Percentiles rank a stretch among this genome's conserved stretches.
Evolutionary conservation across 2,329 filamentous ascomycete genomes (phyloP).

Genomic region (Eutypa lata): DNA sequence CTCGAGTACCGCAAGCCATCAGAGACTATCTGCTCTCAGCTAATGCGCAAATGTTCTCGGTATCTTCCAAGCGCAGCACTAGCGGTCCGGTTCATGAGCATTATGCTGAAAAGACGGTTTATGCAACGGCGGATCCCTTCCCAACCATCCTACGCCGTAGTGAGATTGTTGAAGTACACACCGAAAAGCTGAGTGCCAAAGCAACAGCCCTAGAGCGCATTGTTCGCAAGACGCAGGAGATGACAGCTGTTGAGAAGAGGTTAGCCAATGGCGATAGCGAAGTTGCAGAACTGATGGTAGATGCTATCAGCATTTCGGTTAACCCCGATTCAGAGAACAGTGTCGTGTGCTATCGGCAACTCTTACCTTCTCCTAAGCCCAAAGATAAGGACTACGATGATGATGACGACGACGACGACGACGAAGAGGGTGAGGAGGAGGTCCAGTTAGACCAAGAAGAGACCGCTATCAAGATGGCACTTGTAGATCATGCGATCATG

Average conservation of each 20-base stretch:
- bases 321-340: slow-evolving; percentile 72
- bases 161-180: slow-evolving; percentile 71
- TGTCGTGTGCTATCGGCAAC: slow-evolving; percentile 71
- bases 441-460: slow-evolving; percentile 60
- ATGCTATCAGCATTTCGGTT: slow-evolving; percentile 74
- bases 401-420: slow-evolving; percentile 40
- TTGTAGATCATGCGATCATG: slow-evolving; percentile 85
- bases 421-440: slow-evolving; percentile 43
- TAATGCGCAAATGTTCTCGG: slow-evolving; percentile 74
- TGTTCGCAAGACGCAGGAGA: slow-evolving; percentile 84
- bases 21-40: slow-evolving; percentile 83
- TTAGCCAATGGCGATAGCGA: slow-evolving; percentile 70
- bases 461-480: slow-evolving; percentile 76
- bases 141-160: slow-evolving; percentile 87
- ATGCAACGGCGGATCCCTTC: slow-evolving; percentile 80
- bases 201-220: slow-evolving; percentile 91
- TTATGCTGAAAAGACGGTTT: slow-evolving; percentile 79
- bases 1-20: slow-evolving; percentile 77
- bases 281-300: slow-evolving; percentile 65
- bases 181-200: slow-evolving; percentile 66
- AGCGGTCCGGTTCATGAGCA: slow-evolving; percentile 68
- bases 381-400: slow-evolving; percentile 41
- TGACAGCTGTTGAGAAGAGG: slow-evolving; percentile 72
- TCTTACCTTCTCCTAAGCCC: slow-evolving; percentile 57
- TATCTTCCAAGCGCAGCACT: slow-evolving; percentile 69